These are phyloP conservation scores for Claviceps monticola DNA, from an alignment of 2,329 filamentous ascomycete species.

Conservation along the genomic window DNA sequence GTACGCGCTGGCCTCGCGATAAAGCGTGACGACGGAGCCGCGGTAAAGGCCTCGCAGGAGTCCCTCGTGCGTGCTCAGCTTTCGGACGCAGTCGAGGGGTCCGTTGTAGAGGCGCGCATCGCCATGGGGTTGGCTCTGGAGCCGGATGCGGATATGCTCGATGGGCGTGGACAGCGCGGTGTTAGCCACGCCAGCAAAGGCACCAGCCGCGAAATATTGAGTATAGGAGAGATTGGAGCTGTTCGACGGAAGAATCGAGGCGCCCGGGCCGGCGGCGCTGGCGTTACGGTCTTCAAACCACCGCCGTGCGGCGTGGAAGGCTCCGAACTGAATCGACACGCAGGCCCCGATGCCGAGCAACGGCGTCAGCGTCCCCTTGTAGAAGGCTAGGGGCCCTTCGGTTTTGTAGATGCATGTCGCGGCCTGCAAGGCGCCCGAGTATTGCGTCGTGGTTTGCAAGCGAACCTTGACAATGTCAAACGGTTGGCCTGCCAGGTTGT, in stretches of 20 bases:
- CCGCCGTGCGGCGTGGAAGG: constrained; percentile 84
- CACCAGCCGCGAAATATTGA: constrained; percentile 83
- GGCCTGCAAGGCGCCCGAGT: constrained; percentile 66
- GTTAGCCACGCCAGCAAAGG: constrained; percentile 87
- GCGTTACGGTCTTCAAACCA: constrained; percentile 67
- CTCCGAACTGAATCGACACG: constrained; percentile 96
- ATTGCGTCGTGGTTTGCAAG: constrained; percentile 75
- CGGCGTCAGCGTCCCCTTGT: constrained; percentile 94
- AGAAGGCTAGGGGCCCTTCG: constrained; percentile 85
- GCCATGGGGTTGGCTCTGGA: constrained; percentile 93
- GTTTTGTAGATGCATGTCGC: constrained; percentile 73
- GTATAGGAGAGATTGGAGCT: constrained; percentile 49
- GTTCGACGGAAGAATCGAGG: constrained; percentile 22
- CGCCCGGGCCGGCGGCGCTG: constrained; percentile 32
- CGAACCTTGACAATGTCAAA: constrained; percentile 96
- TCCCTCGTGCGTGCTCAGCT: constrained; percentile 54
- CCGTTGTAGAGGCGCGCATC: constrained; percentile 64
- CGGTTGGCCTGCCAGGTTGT: constrained; percentile 39
- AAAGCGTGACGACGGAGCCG: constrained; percentile 70
- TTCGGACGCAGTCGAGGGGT: constrained; percentile 79
- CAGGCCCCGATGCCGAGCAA: constrained; percentile 93
- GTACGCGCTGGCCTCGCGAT: constrained; percentile 88
- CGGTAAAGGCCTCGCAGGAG: constrained; percentile 68
- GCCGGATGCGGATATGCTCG: constrained; percentile 88
- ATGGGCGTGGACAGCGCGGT: constrained; percentile 79